These are phyloP conservation scores for Jacaranda mimosifolia DNA, from an alignment of 257 asterid genomes.

Conservation along the genomic window DNA sequence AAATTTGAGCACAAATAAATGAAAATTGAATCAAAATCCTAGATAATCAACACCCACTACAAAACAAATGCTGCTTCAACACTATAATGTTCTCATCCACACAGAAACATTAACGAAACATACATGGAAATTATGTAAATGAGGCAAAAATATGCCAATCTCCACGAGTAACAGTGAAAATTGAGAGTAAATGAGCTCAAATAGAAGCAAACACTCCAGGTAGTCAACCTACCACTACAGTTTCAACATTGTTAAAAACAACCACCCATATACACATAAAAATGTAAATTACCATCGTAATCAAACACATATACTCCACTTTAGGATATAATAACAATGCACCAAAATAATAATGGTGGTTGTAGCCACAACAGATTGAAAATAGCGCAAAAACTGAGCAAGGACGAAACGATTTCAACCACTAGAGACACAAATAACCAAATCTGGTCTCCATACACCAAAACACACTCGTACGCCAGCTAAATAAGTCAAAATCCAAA, in stretches of 20 bases:
- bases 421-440: constrained; percentile 10
- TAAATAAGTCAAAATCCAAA: neutral
- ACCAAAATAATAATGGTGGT: neutral
- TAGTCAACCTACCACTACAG: constrained; percentile 2
- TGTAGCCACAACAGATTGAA: neutral
- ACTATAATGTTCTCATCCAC: neutral
- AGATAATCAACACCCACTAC: neutral
- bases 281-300: constrained; percentile 12
- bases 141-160: neutral
- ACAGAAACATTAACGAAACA: neutral
- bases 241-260: neutral
- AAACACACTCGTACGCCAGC: constrained; percentile 5
- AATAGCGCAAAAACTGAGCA: constrained; percentile 13
- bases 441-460: constrained; percentile 2
- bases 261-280: neutral
- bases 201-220: neutral
- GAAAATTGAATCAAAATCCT: neutral
- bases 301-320: neutral
- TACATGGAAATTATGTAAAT: neutral
- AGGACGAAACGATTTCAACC: neutral
- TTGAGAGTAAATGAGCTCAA: constrained; percentile 7
- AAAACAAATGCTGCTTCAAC: neutral
- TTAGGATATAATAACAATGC: neutral
- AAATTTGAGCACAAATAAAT: constrained; percentile 5
- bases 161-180: neutral